Conservation (phyloP, 345 rosid species). For the Jatropha curcas region DNA sequence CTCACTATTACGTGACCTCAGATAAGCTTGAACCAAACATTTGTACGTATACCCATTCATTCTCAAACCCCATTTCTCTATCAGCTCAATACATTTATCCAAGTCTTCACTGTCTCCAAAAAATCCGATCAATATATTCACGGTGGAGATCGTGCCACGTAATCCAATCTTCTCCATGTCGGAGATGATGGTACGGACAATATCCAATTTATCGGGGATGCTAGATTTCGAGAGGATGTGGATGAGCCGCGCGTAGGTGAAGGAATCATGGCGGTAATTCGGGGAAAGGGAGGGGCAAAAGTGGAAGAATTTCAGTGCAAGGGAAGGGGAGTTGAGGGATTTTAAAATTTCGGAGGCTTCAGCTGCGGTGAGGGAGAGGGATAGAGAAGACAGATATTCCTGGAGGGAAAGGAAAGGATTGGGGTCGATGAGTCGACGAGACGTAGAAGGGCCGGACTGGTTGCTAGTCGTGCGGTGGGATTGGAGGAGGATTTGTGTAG, state of each 20-base stretch:
- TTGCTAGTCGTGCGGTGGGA: not conserved
- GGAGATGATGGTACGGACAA: constrained; percentile 46
- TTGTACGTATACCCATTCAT: constrained; percentile 81
- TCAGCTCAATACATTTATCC: constrained; percentile 49
- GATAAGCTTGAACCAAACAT: constrained; percentile 75
- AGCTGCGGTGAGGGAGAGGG: constrained; percentile 58
- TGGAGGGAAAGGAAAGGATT: constrained; percentile 48
- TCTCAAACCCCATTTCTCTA: constrained; percentile 71
- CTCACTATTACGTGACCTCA: constrained; percentile 59
- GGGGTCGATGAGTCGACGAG: constrained; percentile 1
- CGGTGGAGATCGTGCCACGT: constrained; percentile 69
- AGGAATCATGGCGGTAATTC: constrained; percentile 52
- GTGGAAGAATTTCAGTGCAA: constrained; percentile 64
- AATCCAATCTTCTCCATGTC: constrained; percentile 58
- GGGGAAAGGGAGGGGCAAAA: constrained; percentile 57
- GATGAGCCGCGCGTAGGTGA: constrained; percentile 66
- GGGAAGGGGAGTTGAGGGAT: constrained; percentile 69
- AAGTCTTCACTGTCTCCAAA: constrained; percentile 59
- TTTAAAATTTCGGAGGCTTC: constrained; percentile 86
- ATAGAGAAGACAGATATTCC: constrained; percentile 59
- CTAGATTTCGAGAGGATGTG: constrained; percentile 72
- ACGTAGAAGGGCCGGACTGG: constrained; percentile 14
- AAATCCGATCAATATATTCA: constrained; percentile 72
- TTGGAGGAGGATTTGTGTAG: constrained; percentile 59
- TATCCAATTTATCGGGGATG: constrained; percentile 45